Base-by-base conservation (phyloP, 257 asterid species). In the Nicotiana attenuata region DNA sequence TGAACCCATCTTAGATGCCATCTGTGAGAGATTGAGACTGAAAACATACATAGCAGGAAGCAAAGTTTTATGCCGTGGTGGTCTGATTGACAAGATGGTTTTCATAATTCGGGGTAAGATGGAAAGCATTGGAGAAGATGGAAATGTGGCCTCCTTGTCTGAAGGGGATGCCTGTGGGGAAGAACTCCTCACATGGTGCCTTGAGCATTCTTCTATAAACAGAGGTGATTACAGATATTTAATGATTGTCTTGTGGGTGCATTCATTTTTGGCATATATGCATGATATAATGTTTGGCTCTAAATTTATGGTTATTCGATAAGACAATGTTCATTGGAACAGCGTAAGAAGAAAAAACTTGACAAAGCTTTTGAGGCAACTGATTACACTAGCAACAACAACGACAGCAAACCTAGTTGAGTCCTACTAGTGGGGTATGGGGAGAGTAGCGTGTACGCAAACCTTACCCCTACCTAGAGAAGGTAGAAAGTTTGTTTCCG, bases 181-280 rank as follows among this genome's bases (percentile, higher is more conserved):
- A 90, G 99, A 96, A 86, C 98, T 96, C 76, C 96, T 94, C 77
- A 92, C 97, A 1, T 94, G 97, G 98, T 94, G 91, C 92, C 97
- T 96, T 15, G 99, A 96, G 85, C 95, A 96, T 86, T 93, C 99
- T 88, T 91, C 97, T 33, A 82, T 92, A 80, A 87, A 86, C 85
- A 90, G 83, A 92, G 99, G 98, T 94, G 83, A 38, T 9, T 73
- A 14, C n/a, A 33, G 64, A 19, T 57, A 29, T 22, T 78, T 33
- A 22, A 60, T 26, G 38, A 60, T 35, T 29, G 45, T 24, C 79
- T 33, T 56, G 38, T 60, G 55, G 14, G 73, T 61, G 35, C 75
- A 60, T 33, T 41, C 10, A 41, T 41, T 45, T 79, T 31, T 33
- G 10, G 24, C 24, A 24, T 24, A 75, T 47, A 50, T 24, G 45